phyloP scores from a whole-genome alignment of 2,329 filamentous ascomycete species.

The Pestalotiopsis sp. region DNA sequence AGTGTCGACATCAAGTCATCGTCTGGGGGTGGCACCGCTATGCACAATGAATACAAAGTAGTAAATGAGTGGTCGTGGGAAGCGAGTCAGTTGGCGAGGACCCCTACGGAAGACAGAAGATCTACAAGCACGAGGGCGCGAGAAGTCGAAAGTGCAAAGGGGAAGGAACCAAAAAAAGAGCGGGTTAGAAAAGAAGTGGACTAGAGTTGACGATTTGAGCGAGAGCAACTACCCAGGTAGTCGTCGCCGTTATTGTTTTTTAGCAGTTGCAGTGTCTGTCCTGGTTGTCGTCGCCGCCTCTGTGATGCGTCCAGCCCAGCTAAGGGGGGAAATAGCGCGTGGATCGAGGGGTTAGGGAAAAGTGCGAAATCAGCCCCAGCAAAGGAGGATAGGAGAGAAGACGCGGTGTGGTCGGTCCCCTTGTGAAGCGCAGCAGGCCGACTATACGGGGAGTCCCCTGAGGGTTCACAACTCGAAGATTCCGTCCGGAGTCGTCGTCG shows the following conservation, averaged over 20 bases:
- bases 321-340: conserved; percentile 14
- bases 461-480: background rate
- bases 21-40: conserved; percentile 18
- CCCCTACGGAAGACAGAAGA: background rate
- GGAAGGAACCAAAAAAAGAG: background rate
- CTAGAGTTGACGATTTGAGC: background rate
- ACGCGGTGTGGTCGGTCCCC: background rate
- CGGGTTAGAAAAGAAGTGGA: background rate
- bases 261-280: background rate
- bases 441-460: background rate
- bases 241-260: background rate
- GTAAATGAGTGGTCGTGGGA: conserved; percentile 5
- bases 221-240: background rate
- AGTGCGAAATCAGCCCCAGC: conserved; percentile 3
- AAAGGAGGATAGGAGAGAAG: background rate
- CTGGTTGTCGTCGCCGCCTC: background rate
- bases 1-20: conserved; percentile 30
- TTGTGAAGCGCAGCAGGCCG: background rate
- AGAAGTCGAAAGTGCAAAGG: background rate
- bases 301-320: conserved; percentile 9
- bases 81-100: background rate
- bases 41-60: conserved; percentile 10
- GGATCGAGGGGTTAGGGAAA: conserved; percentile 11
- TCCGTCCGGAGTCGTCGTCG: background rate
- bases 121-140: conserved; percentile 3